A percentile compares a stretch with the other conserved stretches of the same genome.
phyloP scores from a whole-genome alignment of 805 yeast genomes.

The Teunomyces pallodes region DNA sequence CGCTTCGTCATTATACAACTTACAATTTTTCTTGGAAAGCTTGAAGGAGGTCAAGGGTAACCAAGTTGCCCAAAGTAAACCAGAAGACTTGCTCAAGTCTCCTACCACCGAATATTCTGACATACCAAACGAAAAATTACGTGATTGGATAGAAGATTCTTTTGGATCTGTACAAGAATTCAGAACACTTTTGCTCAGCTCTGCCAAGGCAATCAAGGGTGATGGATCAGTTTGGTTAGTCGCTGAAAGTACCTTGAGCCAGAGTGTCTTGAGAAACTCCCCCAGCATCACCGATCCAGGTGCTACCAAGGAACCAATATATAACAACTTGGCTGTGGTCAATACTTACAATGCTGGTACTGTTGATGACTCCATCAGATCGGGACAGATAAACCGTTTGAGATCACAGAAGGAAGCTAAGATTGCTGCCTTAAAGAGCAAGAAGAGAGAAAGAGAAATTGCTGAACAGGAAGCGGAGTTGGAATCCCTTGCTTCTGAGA shows the following conservation, averaged over 20 bases:
- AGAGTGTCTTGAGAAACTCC: constrained; percentile 20
- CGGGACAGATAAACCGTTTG: constrained; percentile 49
- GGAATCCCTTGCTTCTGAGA: constrained; percentile 8
- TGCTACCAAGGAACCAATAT: constrained; percentile 13
- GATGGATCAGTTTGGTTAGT: constrained; percentile 92
- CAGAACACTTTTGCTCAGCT: constrained; percentile 62
- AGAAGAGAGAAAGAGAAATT: constrained; percentile 21
- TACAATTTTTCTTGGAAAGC: constrained; percentile 48
- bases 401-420: constrained; percentile 32
- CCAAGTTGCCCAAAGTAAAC: constrained; percentile 14
- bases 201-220: constrained; percentile 74
- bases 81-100: constrained; percentile 41
- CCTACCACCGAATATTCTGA: constrained; percentile 41
- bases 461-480: constrained; percentile 11
- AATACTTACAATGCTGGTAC: constrained; percentile 91
- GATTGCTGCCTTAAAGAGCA: constrained; percentile 22
- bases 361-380: constrained; percentile 61
- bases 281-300: constrained; percentile 11
- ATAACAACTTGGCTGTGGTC: constrained; percentile 58
- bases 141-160: constrained; percentile 50
- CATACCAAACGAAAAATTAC: constrained; percentile 35
- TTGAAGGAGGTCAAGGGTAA: constrained; percentile 28
- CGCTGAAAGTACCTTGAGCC: constrained; percentile 47
- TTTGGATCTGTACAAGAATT: constrained; percentile 81
- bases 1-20: constrained; percentile 47